These are phyloP conservation scores for Petrea volubilis DNA, from an alignment of 257 asterid species.

Conservation along the genomic window DNA sequence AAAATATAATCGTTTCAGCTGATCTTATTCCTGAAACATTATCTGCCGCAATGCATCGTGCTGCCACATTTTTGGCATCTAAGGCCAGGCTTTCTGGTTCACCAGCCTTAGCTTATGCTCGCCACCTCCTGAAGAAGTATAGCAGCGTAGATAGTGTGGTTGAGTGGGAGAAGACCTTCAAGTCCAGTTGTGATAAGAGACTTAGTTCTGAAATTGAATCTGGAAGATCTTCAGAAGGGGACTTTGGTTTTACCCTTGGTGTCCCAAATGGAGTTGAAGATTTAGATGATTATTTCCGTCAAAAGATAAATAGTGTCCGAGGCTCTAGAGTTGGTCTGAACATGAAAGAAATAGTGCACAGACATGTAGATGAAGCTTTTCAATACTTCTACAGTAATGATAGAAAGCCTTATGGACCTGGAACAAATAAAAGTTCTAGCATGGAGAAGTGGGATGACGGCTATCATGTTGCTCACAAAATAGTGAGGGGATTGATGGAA, in stretches of 20 bases:
- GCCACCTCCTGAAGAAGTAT: conserved; percentile 75
- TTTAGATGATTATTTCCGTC: conserved; percentile 88
- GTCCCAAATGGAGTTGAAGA: conserved; percentile 96
- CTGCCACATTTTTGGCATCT: conserved; percentile 64
- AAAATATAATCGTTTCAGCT: conserved; percentile 77
- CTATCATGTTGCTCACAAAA: conserved; percentile 74
- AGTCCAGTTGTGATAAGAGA: conserved; percentile 78
- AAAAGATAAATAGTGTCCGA: conserved; percentile 80
- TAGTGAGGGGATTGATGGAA: conserved; percentile 83
- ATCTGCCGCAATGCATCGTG: conserved; percentile 79
- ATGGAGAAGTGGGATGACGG: conserved; percentile 73
- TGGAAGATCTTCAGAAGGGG: conserved; percentile 76
- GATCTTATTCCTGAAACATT: conserved; percentile 87
- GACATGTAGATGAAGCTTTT: conserved; percentile 77
- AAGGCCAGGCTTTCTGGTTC: conserved; percentile 78
- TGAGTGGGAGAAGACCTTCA: conserved; percentile 89
- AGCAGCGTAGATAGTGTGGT: conserved; percentile 63
- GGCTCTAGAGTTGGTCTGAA: conserved; percentile 79
- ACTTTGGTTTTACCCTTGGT: conserved; percentile 78
- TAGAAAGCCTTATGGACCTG: conserved; percentile 62
- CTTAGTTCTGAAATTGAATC: conserved; percentile 81
- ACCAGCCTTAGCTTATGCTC: conserved; percentile 68
- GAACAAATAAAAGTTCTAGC: conserved; percentile 54
- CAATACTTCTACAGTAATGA: conserved; percentile 71
- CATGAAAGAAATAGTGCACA: conserved; percentile 90